phyloP scores from a whole-genome alignment of 306 rosid species.

The Sechiopsis laciniata region DNA sequence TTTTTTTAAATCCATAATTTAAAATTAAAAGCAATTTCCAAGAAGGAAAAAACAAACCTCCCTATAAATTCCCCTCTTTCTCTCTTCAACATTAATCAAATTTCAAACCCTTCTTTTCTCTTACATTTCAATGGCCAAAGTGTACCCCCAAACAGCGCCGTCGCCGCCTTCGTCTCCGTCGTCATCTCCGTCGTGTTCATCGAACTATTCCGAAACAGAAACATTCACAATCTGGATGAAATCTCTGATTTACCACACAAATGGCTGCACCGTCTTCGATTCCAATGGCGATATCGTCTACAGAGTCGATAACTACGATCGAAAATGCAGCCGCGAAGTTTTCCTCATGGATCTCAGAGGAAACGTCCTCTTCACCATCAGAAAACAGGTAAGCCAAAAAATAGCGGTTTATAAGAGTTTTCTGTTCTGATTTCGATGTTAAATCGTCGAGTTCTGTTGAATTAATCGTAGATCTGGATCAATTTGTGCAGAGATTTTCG shows the following conservation, averaged over 20 bases:
- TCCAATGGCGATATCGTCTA: constrained; percentile 61
- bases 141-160: constrained; percentile 33
- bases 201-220: constrained; percentile 33
- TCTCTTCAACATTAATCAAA: not conserved
- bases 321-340: constrained; percentile 58
- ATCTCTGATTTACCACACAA: constrained; percentile 64
- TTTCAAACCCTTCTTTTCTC: not conserved
- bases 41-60: not conserved
- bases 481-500: constrained; percentile 42
- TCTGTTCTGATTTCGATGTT: not conserved
- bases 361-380: constrained; percentile 48
- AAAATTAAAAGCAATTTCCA: not conserved
- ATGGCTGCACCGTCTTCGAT: constrained; percentile 81
- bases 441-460: not conserved
- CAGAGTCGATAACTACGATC: constrained; percentile 74
- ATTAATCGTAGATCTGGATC: not conserved
- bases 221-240: constrained; percentile 85
- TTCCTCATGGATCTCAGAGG: constrained; percentile 81
- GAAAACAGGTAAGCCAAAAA: constrained; percentile 40
- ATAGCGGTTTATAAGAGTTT: not conserved
- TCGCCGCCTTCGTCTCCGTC: not conserved
- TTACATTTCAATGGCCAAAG: constrained; percentile 23
- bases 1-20: too few relatives aligned
- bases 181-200: constrained; percentile 13
- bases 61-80: not conserved